A percentile compares a stretch with the other conserved stretches of the same genome.
phyloP scores from a whole-genome alignment of 768 basidiomycete genomes.

The Hemileccinum impolitum region DNA sequence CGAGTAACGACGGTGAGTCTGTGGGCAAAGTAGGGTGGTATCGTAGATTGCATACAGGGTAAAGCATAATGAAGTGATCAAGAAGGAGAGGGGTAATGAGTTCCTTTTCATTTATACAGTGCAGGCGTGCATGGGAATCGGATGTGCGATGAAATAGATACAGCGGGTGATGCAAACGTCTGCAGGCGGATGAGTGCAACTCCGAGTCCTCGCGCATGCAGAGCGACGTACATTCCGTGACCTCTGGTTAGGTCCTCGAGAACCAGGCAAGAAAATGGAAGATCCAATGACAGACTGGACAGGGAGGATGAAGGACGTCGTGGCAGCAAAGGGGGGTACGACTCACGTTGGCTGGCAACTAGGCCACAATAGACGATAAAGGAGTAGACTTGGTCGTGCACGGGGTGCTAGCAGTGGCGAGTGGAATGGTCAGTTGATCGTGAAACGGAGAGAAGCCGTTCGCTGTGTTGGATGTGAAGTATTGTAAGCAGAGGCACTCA shows the following conservation, averaged over 20 bases:
- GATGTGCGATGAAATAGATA: conserved; percentile 21
- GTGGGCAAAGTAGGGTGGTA: conserved; percentile 3
- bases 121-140: conserved; percentile 21
- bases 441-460: conserved; percentile 1
- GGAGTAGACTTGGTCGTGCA: conserved; percentile 6
- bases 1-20: background rate
- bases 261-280: conserved; percentile 24
- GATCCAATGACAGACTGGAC: conserved; percentile 25
- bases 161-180: conserved; percentile 4
- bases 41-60: conserved; percentile 17
- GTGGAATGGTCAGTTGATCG: conserved; percentile 18
- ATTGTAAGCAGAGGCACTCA: too few species aligned
- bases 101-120: conserved; percentile 13
- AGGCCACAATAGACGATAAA: conserved; percentile 20
- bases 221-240: conserved; percentile 9
- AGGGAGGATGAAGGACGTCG: background rate
- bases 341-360: conserved; percentile 27
- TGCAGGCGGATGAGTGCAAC: conserved; percentile 4
- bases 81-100: conserved; percentile 8
- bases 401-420: conserved; percentile 19
- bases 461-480: conserved; percentile 10
- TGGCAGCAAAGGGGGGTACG: background rate
- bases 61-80: conserved; percentile 7
- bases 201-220: background rate
- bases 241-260: conserved; percentile 22